Evolutionary conservation across 2,329 filamentous ascomycete species (phyloP), one percentile per base, ranked within the genome.

Genomic region (Fusarium tupiense): DNA sequence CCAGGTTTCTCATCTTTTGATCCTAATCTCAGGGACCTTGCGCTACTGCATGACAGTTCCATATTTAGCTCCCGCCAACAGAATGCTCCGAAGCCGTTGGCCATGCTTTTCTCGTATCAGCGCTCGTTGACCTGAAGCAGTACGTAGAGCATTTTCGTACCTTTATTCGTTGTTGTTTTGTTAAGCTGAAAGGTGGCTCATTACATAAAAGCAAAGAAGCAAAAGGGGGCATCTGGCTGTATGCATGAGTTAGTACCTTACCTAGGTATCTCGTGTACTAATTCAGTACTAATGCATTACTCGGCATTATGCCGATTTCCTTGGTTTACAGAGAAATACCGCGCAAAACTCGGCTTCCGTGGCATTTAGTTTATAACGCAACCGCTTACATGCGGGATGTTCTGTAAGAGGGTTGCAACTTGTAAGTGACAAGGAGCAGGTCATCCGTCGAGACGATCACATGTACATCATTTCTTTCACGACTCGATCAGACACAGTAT

Each of bases 1-100:
- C 59, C 67, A 38, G 71, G 60, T 69, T 69, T 49, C 26, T 56
- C 37, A 44, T 56, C 40, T 24, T 61, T 52, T 74, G 35, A 57
- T 59, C 37, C 59, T 47, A 67, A 58, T 61, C 53, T 58, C 54
- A 57, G 58, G 71, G 60, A 56, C 63, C 67, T 63, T 64, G 59
- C 71, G 54, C 71, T 74, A 74, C 71, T 73, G 71, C 71, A 74
- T 47, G 63, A 69, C 68, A 74, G 67, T 74, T 74, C 71, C 71
- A 72, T 69, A 74, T 65, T 74, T 74, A 74, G 71, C 58, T 62
- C 63, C 59, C 71, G 71, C 71, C 67, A 61, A 54, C 62, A 64
- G 43, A 64, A 68, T 71, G 31, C 35, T 72, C 71, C 50, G 71
- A 61, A 37, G 53, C 53, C 54, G 38, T 66, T 54, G 43, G 38